phyloP scores from a whole-genome alignment of 2,329 filamentous ascomycete genomes.

The Ilyonectria robusta region DNA sequence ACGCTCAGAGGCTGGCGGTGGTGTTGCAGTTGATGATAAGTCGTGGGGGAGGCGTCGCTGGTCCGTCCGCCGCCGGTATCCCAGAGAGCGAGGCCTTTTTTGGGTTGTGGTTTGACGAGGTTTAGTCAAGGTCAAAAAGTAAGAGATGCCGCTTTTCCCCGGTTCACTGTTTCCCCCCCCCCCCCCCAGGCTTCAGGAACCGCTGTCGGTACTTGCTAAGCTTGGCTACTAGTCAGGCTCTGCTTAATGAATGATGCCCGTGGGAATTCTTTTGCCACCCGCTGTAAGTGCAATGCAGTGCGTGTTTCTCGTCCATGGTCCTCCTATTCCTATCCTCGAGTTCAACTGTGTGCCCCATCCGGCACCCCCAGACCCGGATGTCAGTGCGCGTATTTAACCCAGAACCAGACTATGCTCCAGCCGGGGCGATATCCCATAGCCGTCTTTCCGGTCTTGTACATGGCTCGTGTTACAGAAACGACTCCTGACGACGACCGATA shows the following conservation, averaged over 20 bases:
- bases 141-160: not conserved
- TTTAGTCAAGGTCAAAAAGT: conserved; percentile 6
- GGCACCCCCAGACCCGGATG: not conserved
- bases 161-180: too few relatives aligned
- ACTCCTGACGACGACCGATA: not conserved
- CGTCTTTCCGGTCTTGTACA: not conserved
- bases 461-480: not conserved
- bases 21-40: conserved; percentile 14
- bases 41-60: conserved; percentile 36
- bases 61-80: conserved; percentile 1
- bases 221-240: not conserved
- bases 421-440: not conserved
- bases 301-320: not conserved
- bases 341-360: not conserved
- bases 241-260: not conserved
- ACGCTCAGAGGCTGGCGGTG: conserved; percentile 37
- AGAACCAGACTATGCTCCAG: conserved; percentile 12
- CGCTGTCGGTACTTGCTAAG: not conserved
- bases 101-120: not conserved
- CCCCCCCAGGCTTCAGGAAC: conserved; percentile 3
- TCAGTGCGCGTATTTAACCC: conserved; percentile 5
- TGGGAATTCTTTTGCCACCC: not conserved
- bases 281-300: not conserved
- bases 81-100: conserved; percentile 3
- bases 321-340: not conserved